Base-by-base conservation (phyloP, 2,329 filamentous ascomycete genomes). In the Endoconidiophora laricicola region DNA sequence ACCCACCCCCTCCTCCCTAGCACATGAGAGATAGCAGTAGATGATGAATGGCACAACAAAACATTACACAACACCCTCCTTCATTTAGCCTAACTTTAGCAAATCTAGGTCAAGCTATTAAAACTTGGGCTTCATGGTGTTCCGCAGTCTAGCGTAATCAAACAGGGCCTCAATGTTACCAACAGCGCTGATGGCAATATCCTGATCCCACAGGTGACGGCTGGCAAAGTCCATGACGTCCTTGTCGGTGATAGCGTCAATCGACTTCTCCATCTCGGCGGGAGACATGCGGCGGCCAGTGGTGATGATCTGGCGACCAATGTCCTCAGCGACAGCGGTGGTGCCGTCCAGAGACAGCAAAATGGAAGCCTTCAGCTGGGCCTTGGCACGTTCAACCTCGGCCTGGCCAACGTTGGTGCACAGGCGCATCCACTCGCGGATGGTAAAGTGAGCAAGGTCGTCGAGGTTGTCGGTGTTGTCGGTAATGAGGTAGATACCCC, bases 401-500 rank as follows among this genome's bases (percentile, higher is more conserved):
- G 88, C 81, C 63, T 86, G 77, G 62, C 76, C 80, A 61, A 98
- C 91, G 69, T 80, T 84, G 73, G 80, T 81, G 61, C 85, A 91
- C 56, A 98, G 80, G 60, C 91, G 86, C 61, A 90, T 86, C 91
- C 91, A 98, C 76, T 98, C 91, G 59, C 90, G 86, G 66, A 96
- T 86, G 55, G 91, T 81, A 71, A 98, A 98, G 79, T 98, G 91
- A 60, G 95, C 83, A 48, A 98, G 82, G 66, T 98, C 91, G 63
- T 98, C 91, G 60, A 98, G 74, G 59, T 76, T 76, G 60, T 83
- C 87, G 60, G 84, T 70, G 70, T 91, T 83, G 70, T 95, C 88
- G 62, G 85, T 86, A 60, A 94, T 86, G 55, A 98, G 78, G 77
- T 98, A 98, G 74, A 96, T 96, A 72, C 91, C 91, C 91, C 91